Percentiles rank a stretch among this genome's conserved stretches.
These are phyloP conservation scores for Piromyces finnis DNA, from an alignment of 192 early-diverging fungal species.

Conservation along the genomic window DNA sequence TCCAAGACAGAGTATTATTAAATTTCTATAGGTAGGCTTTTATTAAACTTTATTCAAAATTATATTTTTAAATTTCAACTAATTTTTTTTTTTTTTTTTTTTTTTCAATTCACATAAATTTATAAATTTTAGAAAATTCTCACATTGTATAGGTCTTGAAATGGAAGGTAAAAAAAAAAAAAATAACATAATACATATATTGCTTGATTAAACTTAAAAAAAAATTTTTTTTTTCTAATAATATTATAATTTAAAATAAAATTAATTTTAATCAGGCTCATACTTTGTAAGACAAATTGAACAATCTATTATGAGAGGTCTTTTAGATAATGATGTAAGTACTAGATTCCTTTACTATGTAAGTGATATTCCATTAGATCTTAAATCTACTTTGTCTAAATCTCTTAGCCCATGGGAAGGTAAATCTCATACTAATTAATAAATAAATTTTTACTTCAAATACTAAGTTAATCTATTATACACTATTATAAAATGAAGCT, in stretches of 20 bases:
- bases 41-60: too few relatives aligned
- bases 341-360: constrained; percentile 2
- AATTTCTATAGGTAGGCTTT: neutral
- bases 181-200: too few relatives aligned
- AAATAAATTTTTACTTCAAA: too few relatives aligned
- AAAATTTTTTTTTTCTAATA: too few relatives aligned
- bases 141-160: neutral
- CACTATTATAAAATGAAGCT: neutral
- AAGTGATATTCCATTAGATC: constrained; percentile 1
- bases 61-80: too few relatives aligned
- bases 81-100: too few relatives aligned
- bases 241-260: too few relatives aligned
- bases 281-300: neutral
- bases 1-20: neutral
- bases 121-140: neutral
- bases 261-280: too few relatives aligned
- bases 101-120: too few relatives aligned
- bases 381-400: neutral
- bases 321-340: neutral
- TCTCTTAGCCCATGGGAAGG: constrained; percentile 1
- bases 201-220: too few relatives aligned
- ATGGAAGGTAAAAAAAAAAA: constrained; percentile 1
- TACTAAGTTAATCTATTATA: too few relatives aligned
- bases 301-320: neutral
- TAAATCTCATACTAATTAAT: too few relatives aligned